These are phyloP conservation scores for Albophoma yamanashiensis DNA, from an alignment of 2,329 filamentous ascomycete species.

Conservation along the genomic window DNA sequence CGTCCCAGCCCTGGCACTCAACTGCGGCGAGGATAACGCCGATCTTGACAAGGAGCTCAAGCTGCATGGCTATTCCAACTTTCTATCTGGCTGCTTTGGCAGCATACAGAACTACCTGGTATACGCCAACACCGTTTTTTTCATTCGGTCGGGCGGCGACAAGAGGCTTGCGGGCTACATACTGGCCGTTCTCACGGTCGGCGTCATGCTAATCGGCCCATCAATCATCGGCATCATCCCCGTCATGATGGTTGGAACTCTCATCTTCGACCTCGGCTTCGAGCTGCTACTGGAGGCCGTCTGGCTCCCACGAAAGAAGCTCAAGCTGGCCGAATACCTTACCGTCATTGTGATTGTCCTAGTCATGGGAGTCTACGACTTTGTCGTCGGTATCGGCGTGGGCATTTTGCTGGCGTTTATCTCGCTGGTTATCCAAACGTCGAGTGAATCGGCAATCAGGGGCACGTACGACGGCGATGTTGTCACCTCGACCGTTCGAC, in stretches of 20 bases:
- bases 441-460: conserved; percentile 77
- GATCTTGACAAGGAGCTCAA: conserved; percentile 86
- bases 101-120: conserved; percentile 97
- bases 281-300: conserved; percentile 84
- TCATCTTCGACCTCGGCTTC: conserved; percentile 93
- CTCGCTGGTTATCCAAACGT: conserved; percentile 85
- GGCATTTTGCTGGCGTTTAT: conserved; percentile 88
- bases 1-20: conserved; percentile 83
- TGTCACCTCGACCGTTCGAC: conserved; percentile 82
- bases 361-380: conserved; percentile 95
- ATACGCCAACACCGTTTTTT: conserved; percentile 95
- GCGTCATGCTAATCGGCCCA: conserved; percentile 77
- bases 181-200: conserved; percentile 69
- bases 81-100: conserved; percentile 72
- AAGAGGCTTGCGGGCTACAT: conserved; percentile 77
- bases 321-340: conserved; percentile 78
- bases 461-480: conserved; percentile 85
- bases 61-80: conserved; percentile 87
- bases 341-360: conserved; percentile 85
- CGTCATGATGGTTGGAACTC: conserved; percentile 88
- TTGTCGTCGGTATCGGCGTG: conserved; percentile 85
- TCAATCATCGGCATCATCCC: conserved; percentile 88
- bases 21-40: conserved; percentile 83
- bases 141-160: conserved; percentile 86
- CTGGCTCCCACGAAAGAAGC: conserved; percentile 77